Percentiles rank a stretch among this genome's conserved stretches.
Conservation (phyloP, 805 yeast species). For the Kluyveromyces nonfermentans region DNA sequence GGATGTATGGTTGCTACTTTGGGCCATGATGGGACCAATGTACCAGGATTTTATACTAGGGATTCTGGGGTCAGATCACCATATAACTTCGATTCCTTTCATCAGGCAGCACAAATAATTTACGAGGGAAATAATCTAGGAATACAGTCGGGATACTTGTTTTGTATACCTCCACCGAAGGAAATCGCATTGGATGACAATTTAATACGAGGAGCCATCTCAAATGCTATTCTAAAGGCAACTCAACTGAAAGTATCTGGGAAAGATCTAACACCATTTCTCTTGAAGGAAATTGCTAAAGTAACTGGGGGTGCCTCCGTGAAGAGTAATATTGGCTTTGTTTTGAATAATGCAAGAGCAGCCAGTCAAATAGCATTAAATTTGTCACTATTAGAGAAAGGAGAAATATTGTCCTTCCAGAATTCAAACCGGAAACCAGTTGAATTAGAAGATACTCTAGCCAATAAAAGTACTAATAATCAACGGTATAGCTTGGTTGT, state of each 20-base stretch:
- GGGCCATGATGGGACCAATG: constrained; percentile 40
- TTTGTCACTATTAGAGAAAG: constrained; percentile 28
- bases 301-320: constrained; percentile 66
- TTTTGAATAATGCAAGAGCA: constrained; percentile 60
- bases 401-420: neutral
- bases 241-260: constrained; percentile 45
- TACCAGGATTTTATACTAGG: constrained; percentile 78
- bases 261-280: constrained; percentile 70
- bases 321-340: constrained; percentile 62
- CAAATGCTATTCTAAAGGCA: constrained; percentile 51
- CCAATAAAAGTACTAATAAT: constrained; percentile 1
- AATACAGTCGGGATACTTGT: constrained; percentile 57
- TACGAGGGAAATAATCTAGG: constrained; percentile 39
- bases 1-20: constrained; percentile 78
- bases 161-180: constrained; percentile 76
- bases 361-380: constrained; percentile 61
- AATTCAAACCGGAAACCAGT: neutral
- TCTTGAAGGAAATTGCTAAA: constrained; percentile 53
- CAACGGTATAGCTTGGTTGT: constrained; percentile 36
- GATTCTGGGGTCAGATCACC: constrained; percentile 71
- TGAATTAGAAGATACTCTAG: neutral
- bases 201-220: constrained; percentile 47
- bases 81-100: constrained; percentile 43
- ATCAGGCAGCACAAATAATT: constrained; percentile 56
- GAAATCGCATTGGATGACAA: constrained; percentile 47